Base-by-base conservation (phyloP, 495 filamentous ascomycete species). In the Penicillium paxilli region DNA sequence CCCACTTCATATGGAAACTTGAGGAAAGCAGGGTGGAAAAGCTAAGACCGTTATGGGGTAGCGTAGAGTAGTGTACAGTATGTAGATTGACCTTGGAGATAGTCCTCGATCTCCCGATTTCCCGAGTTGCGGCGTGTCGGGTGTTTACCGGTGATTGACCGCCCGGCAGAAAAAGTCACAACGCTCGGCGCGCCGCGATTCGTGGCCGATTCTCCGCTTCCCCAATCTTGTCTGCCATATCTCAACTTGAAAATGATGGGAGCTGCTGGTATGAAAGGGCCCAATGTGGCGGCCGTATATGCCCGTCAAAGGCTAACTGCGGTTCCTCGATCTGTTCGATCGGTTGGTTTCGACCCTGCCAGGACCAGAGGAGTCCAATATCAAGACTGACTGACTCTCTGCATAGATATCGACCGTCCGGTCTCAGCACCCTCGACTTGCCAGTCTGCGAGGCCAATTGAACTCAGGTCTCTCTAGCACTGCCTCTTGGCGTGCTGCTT, bases 91-190 rank as follows among this genome's bases (percentile, higher is more conserved):
- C n/a, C n/a, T n/a, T 28, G 26, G 26, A 28, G 26, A 5, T 5
- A 5, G 11, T 11, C 26, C 26, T 5, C 5, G 11, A n/a, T 42
- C 40, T 28, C 51, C 14, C 24, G 45, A 40, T 25, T 21, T 44
- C 40, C 54, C 54, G 40, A 44, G 47, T 24, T 40, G 32, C 54
- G 32, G 38, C 42, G 45, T 49, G 16, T 54, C 42, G 49, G 52
- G 20, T 56, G 49, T 65, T 62, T 59, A 58, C 49, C 42, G 25
- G 42, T 12, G 16, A 37, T 25, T 55, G 53, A 52, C 69, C 70
- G 66, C 70, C 68, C 65, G 72, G 72, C 72, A 75, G 69, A 74
- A 64, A 67, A 65, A 69, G 66, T 60, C 59, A 57, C 52, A 38
- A 38, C 35, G 35, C 35, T 28, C 35, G 35, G 35, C 35, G 35